Percentiles rank a stretch among this genome's conserved stretches.
Evolutionary conservation across 1,284 basidiomycete species (phyloP).

Genomic region (Heliocybe sulcata): DNA sequence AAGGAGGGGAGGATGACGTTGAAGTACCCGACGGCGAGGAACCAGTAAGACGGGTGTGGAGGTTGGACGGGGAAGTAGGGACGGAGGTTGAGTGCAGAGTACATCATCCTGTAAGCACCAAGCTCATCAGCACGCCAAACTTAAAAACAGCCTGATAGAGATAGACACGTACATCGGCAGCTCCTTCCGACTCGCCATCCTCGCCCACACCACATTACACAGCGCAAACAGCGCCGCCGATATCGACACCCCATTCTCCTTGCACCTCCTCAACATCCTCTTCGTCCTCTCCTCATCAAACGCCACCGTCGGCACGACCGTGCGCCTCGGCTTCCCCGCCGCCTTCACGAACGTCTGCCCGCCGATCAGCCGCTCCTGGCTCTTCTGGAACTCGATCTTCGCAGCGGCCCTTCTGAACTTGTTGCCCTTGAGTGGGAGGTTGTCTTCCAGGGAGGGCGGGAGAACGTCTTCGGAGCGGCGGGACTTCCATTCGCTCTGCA

Average conservation of each 20-base stretch:
- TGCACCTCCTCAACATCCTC: constrained; percentile 56
- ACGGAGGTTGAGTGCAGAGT: constrained; percentile 71
- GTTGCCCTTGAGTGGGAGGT: constrained; percentile 31
- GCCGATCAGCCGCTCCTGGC: constrained; percentile 46
- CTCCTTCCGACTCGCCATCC: constrained; percentile 34
- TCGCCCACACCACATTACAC: constrained; percentile 68
- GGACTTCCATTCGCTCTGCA: constrained; percentile 40
- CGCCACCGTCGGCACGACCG: constrained; percentile 58
- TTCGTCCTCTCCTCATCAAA: constrained; percentile 49
- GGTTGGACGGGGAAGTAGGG: constrained; percentile 43
- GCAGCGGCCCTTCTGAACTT: constrained; percentile 36
- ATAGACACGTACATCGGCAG: constrained; percentile 44
- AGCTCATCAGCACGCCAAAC: neutral
- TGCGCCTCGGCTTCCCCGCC: constrained; percentile 39
- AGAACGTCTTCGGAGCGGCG: constrained; percentile 29
- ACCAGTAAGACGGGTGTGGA: constrained; percentile 61
- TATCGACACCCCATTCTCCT: constrained; percentile 64
- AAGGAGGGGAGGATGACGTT: constrained; percentile 71
- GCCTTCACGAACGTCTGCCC: constrained; percentile 59
- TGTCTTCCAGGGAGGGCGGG: constrained; percentile 46
- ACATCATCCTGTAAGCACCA: constrained; percentile 52
- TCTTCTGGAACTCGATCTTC: constrained; percentile 49
- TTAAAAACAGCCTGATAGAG: neutral
- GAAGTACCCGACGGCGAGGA: constrained; percentile 73
- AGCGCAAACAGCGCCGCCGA: constrained; percentile 70